phyloP scores from a whole-genome alignment of 1,284 basidiomycete genomes.

The Leccinum subspadiceum region DNA sequence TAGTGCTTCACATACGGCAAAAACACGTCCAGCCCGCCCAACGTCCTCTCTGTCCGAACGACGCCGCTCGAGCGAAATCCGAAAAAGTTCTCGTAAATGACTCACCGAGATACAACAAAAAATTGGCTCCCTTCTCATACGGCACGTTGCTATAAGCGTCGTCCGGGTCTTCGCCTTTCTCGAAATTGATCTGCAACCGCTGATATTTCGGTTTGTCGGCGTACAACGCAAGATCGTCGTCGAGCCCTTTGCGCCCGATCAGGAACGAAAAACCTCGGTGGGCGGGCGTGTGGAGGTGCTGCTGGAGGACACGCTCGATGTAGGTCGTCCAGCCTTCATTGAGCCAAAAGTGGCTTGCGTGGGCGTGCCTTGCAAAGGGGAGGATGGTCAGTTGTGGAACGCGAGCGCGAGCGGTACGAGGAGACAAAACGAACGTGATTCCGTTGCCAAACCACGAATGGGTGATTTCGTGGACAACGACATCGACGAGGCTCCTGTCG shows the following conservation, averaged over 20 bases:
- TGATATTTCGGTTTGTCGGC: constrained; percentile 72
- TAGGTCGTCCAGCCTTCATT: constrained; percentile 96
- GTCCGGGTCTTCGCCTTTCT: constrained; percentile 83
- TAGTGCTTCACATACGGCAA: constrained; percentile 82
- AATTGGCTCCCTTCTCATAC: constrained; percentile 77
- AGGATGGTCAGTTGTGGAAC: not conserved
- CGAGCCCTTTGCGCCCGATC: constrained; percentile 73
- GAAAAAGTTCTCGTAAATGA: not conserved
- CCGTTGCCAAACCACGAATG: constrained; percentile 89
- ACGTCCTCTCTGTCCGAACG: constrained; percentile 55
- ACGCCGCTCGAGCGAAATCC: not conserved
- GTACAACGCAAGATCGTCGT: constrained; percentile 62
- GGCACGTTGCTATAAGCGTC: constrained; percentile 73
- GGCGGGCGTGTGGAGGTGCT: constrained; percentile 72
- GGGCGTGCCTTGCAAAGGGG: constrained; percentile 53
- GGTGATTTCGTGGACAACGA: constrained; percentile 77
- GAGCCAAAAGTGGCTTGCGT: constrained; percentile 85
- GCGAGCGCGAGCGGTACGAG: not conserved
- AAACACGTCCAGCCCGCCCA: constrained; percentile 88
- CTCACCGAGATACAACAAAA: constrained; percentile 65
- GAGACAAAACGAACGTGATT: constrained; percentile 56
- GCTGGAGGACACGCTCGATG: constrained; percentile 82
- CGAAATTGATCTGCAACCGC: constrained; percentile 82
- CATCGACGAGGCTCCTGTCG: constrained; percentile 84
- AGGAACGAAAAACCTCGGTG: constrained; percentile 82